Conservation (phyloP, 495 filamentous ascomycete genomes). For the Cenococcum geophilum region DNA sequence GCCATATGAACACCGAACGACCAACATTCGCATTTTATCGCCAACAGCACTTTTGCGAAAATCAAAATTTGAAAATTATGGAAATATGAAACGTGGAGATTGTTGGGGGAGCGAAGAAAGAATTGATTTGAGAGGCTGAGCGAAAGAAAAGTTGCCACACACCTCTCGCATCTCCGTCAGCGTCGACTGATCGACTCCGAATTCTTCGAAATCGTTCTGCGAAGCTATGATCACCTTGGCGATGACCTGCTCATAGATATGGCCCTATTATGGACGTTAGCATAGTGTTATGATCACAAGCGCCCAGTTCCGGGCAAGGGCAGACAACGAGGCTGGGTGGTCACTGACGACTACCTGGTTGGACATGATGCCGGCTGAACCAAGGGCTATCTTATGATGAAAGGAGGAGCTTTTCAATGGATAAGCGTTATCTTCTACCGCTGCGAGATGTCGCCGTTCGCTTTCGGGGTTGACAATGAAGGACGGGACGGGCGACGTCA, state of each 20-base stretch:
- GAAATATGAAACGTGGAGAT: not conserved
- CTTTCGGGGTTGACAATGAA: constrained; percentile 4
- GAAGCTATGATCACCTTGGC: constrained; percentile 82
- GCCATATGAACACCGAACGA: constrained; percentile 15
- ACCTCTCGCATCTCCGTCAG: constrained; percentile 81
- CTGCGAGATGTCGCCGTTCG: not conserved
- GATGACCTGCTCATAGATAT: constrained; percentile 84
- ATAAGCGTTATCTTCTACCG: not conserved
- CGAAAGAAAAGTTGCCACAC: constrained; percentile 40
- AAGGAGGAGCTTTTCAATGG: not conserved
- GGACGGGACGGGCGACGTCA: constrained; percentile 17
- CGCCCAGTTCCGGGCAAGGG: constrained; percentile 6
- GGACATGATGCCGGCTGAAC: constrained; percentile 22
- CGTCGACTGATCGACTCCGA: constrained; percentile 78
- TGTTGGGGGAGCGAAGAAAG: constrained; percentile 7
- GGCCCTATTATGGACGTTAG: constrained; percentile 47
- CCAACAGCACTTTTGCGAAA: constrained; percentile 18
- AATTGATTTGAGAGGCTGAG: constrained; percentile 4
- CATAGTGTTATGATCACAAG: constrained; percentile 6
- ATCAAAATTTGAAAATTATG: constrained; percentile 16
- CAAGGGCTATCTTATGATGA: not conserved
- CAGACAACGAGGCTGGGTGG: not conserved
- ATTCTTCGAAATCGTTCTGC: constrained; percentile 92
- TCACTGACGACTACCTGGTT: constrained; percentile 28
- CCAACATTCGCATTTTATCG: constrained; percentile 10